Evolutionary conservation across 2,329 filamentous ascomycete genomes (phyloP).

Genomic region (Phyllosticta citriasiana): DNA sequence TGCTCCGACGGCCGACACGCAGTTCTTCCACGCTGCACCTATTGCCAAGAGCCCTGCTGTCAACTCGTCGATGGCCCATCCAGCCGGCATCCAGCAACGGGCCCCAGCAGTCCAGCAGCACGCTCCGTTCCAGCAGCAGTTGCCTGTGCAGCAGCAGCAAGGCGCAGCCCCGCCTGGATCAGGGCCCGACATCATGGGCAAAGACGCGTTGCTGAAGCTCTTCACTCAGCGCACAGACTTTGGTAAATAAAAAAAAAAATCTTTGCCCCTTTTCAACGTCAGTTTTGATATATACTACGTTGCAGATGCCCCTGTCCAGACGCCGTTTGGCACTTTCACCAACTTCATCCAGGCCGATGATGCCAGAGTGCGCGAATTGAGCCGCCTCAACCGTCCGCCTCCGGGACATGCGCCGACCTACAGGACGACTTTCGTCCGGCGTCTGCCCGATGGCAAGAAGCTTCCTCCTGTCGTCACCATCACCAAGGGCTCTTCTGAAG

Average conservation of each 20-base stretch:
- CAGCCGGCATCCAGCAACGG: not conserved
- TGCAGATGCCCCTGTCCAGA: not conserved
- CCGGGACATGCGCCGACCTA: not conserved
- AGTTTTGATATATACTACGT: not conserved
- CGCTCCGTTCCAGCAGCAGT: not conserved
- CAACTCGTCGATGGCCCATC: not conserved
- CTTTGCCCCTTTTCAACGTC: not conserved
- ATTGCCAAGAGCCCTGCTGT: not conserved
- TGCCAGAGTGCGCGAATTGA: not conserved
- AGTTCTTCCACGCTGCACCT: conserved; percentile 13
- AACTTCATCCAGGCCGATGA: not conserved
- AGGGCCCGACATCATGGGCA: not conserved
- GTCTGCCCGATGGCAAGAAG: not conserved
- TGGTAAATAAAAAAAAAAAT: not conserved
- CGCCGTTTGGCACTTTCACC: not conserved
- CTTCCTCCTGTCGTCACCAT: not conserved
- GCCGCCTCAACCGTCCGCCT: not conserved
- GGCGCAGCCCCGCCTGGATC: not conserved
- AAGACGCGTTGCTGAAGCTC: not conserved
- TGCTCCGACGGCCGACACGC: conserved; percentile 14
- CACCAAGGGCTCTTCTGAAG: not conserved
- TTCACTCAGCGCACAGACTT: not conserved
- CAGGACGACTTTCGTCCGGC: not conserved
- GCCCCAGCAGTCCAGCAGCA: too few relatives aligned
- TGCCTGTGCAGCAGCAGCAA: not conserved